Evolutionary conservation across 371 early-diverging fungal species (phyloP).

Genomic region (Apophysomyces trapeziformis): DNA sequence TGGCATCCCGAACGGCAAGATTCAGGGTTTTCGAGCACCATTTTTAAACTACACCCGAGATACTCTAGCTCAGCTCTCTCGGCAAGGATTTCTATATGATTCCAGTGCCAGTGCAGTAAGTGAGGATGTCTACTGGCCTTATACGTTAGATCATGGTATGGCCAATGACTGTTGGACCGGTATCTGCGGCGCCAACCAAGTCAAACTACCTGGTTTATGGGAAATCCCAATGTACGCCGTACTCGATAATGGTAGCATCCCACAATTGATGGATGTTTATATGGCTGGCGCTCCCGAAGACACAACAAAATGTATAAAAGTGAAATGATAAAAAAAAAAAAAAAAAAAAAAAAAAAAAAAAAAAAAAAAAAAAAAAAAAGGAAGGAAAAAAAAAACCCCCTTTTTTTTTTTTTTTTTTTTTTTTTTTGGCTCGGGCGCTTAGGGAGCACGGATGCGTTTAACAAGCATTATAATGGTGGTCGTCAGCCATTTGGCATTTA

Average conservation of each 20-base stretch:
- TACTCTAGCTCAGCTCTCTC: slow-evolving; percentile 48
- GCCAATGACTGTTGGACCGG: slow-evolving; percentile 71
- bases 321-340: slow-evolving; percentile 12
- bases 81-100: slow-evolving; percentile 68
- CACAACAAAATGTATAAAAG: slow-evolving; percentile 46
- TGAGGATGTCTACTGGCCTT: slow-evolving; percentile 67
- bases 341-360: neutral
- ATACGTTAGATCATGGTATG: slow-evolving; percentile 73
- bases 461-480: slow-evolving; percentile 61
- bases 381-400: too few species aligned
- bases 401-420: too few species aligned
- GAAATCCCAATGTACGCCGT: slow-evolving; percentile 72
- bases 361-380: neutral
- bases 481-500: slow-evolving; percentile 75
- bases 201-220: slow-evolving; percentile 68
- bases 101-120: slow-evolving; percentile 60
- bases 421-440: neutral
- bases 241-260: slow-evolving; percentile 34
- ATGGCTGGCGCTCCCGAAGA: slow-evolving; percentile 50
- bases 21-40: slow-evolving; percentile 73
- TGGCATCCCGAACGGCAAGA: slow-evolving; percentile 67
- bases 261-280: slow-evolving; percentile 73
- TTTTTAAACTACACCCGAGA: slow-evolving; percentile 66
- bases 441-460: slow-evolving; percentile 55
- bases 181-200: slow-evolving; percentile 45